These are phyloP conservation scores for Aphanomyces invadans DNA, from an alignment of 352 stramenopile genomes.

Conservation along the genomic window DNA sequence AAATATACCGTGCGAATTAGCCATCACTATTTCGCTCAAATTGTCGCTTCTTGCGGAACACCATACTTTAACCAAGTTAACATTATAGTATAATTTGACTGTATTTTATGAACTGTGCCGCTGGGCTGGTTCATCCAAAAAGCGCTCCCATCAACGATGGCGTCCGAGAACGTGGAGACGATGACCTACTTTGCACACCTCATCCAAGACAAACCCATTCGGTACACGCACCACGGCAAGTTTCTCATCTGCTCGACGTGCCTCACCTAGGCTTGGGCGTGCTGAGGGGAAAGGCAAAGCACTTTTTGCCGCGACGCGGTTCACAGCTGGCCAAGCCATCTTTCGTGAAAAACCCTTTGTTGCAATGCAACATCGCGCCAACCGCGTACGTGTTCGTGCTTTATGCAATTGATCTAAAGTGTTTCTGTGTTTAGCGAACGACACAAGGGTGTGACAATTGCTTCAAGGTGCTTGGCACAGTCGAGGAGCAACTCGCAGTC, in stretches of 20 bases:
- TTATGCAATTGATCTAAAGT: not conserved
- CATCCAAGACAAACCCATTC: conserved; percentile 19
- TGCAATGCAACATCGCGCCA: conserved; percentile 67
- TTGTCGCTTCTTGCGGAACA: no score
- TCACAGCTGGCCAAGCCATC: conserved; percentile 55
- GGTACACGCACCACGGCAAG: not conserved
- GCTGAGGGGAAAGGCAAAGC: conserved; percentile 57
- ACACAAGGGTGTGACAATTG: conserved; percentile 73
- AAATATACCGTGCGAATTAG: no score
- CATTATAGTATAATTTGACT: not conserved
- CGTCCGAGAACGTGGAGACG: not conserved
- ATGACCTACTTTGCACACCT: conserved; percentile 12
- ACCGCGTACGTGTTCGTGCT: conserved; percentile 38
- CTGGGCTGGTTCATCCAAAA: not conserved
- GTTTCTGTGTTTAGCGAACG: not conserved
- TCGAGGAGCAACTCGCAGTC: conserved; percentile 22
- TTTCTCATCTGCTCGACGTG: not conserved
- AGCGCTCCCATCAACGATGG: not conserved
- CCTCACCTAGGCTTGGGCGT: conserved; percentile 1
- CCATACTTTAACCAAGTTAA: no score
- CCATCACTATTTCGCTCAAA: no score
- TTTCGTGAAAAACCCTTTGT: conserved; percentile 56
- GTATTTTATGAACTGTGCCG: not conserved
- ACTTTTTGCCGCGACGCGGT: conserved; percentile 46
- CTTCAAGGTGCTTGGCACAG: conserved; percentile 37